A percentile compares a stretch with the other conserved stretches of the same genome.
Conservation (phyloP, 1,284 basidiomycete genomes). For the Cutaneotrichosporon sp. region DNA sequence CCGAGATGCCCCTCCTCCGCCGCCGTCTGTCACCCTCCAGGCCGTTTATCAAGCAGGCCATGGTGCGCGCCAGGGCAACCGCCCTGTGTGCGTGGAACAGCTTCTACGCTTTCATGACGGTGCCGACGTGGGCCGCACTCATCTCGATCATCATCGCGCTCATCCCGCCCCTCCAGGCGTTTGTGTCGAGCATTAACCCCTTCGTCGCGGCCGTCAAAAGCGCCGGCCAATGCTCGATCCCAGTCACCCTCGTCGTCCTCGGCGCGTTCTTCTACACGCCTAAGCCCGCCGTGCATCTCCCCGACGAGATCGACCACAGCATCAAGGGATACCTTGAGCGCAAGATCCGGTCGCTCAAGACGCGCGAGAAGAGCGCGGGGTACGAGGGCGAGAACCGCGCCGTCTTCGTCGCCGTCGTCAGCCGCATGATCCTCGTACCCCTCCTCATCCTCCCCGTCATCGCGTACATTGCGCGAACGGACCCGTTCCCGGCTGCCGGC, state of each 20-base stretch:
- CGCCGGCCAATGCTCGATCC: constrained; percentile 80
- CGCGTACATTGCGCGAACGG: constrained; percentile 62
- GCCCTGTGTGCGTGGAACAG: constrained; percentile 48
- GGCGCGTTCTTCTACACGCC: constrained; percentile 80
- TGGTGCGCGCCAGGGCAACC: constrained; percentile 28
- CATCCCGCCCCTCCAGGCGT: constrained; percentile 69
- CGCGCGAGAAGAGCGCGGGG: constrained; percentile 7
- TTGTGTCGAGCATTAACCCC: constrained; percentile 63
- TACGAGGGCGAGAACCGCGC: constrained; percentile 73
- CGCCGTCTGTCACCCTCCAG: constrained; percentile 12
- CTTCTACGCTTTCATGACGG: constrained; percentile 79
- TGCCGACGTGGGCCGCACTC: constrained; percentile 76
- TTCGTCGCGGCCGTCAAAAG: constrained; percentile 69
- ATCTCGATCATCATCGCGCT: constrained; percentile 77
- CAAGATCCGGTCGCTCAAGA: constrained; percentile 32
- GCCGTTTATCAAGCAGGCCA: background rate
- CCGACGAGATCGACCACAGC: constrained; percentile 2
- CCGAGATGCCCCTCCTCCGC: constrained; percentile 15
- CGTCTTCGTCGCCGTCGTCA: constrained; percentile 68
- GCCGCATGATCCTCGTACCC: constrained; percentile 82
- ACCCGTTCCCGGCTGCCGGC: constrained; percentile 58
- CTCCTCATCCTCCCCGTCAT: constrained; percentile 71
- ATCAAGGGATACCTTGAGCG: constrained; percentile 33
- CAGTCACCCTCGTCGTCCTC: constrained; percentile 83
- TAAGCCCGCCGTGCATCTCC: constrained; percentile 22